Conservation (phyloP, 176 grass and related monocot genomes). For the Zoysia japonica region DNA sequence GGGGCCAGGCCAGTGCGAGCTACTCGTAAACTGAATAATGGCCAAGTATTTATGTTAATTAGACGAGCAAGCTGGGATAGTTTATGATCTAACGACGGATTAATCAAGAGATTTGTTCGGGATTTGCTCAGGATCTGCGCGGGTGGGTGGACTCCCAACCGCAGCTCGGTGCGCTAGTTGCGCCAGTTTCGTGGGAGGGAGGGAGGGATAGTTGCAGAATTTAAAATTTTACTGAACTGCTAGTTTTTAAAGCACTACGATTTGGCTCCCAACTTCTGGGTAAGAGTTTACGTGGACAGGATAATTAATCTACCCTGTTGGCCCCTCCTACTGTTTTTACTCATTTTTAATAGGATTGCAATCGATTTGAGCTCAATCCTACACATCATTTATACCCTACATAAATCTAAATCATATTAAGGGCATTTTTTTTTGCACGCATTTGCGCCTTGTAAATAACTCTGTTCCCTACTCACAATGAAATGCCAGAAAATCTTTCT, state of each 20-base stretch:
- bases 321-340: not conserved
- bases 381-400: too few species aligned
- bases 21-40: constrained; percentile 3
- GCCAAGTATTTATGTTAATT: constrained; percentile 7
- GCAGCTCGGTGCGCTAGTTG: constrained; percentile 1
- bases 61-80: constrained; percentile 32
- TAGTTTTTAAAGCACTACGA: not conserved
- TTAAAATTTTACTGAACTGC: not conserved
- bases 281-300: constrained; percentile 6
- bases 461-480: not conserved
- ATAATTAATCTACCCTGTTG: constrained; percentile 1
- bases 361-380: not conserved
- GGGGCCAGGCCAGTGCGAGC: constrained; percentile 34
- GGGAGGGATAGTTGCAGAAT: not conserved
- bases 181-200: constrained; percentile 24
- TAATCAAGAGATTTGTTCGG: constrained; percentile 41
- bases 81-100: constrained; percentile 33
- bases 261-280: constrained; percentile 32
- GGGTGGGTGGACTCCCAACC: constrained; percentile 39
- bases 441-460: too few species aligned
- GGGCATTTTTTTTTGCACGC: too few species aligned
- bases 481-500: not conserved
- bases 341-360: not conserved
- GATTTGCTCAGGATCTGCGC: constrained; percentile 15
- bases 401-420: too few species aligned